These are phyloP conservation scores for Crataegus laevigata DNA, from an alignment of 306 rosid genomes.

Conservation along the genomic window DNA sequence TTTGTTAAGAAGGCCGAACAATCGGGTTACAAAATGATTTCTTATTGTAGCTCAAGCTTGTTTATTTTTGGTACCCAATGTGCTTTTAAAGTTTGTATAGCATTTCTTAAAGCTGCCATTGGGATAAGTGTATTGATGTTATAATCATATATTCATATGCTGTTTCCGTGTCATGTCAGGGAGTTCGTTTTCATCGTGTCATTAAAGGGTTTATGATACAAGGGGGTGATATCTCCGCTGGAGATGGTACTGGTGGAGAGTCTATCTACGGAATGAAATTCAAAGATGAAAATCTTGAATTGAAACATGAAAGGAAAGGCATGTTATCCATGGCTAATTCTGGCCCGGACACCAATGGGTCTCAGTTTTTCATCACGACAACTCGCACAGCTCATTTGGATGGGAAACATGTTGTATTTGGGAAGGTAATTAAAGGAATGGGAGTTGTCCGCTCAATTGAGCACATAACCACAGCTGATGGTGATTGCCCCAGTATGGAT, in stretches of 20 bases:
- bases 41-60: neutral
- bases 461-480: slow-evolving; percentile 39
- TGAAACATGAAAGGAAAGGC: slow-evolving; percentile 94
- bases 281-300: slow-evolving; percentile 77
- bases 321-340: slow-evolving; percentile 90
- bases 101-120: neutral
- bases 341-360: slow-evolving; percentile 74
- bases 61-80: neutral
- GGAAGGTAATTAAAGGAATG: slow-evolving; percentile 81
- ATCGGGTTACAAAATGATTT: neutral
- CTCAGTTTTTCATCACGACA: slow-evolving; percentile 84
- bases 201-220: slow-evolving; percentile 77
- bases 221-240: slow-evolving; percentile 92
- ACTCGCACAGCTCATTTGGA: slow-evolving; percentile 79
- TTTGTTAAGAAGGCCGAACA: neutral
- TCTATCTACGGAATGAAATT: slow-evolving; percentile 77
- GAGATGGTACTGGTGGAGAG: slow-evolving; percentile 91
- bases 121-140: neutral
- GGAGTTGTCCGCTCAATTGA: slow-evolving; percentile 81
- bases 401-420: slow-evolving; percentile 89
- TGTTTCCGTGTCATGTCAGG: slow-evolving; percentile 38
- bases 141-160: slow-evolving; percentile 4
- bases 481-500: slow-evolving; percentile 47
- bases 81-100: neutral
- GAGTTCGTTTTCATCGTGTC: slow-evolving; percentile 70